These are phyloP conservation scores for Xerophyta viscosa DNA, from an alignment of 106 monocot species.

Conservation along the genomic window DNA sequence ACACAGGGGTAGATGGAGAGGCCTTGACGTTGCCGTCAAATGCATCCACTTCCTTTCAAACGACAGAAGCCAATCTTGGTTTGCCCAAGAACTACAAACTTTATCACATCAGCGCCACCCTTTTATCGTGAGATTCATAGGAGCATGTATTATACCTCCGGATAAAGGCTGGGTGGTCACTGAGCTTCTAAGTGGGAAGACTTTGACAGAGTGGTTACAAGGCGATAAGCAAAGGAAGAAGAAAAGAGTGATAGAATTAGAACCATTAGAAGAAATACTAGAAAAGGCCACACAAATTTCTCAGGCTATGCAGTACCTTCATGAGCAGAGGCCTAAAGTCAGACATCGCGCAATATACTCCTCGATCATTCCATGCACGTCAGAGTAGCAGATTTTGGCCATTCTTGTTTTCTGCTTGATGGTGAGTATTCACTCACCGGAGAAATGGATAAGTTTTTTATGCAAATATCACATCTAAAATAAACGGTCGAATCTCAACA, in stretches of 20 bases:
- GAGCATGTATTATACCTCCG: slow-evolving; percentile 31
- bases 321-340: slow-evolving; percentile 34
- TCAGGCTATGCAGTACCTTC: slow-evolving; percentile 35
- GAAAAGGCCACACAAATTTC: slow-evolving; percentile 34
- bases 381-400: slow-evolving; percentile 38
- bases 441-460: slow-evolving; percentile 24
- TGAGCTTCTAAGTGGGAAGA: slow-evolving; percentile 29
- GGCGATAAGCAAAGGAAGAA: slow-evolving; percentile 20
- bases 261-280: slow-evolving; percentile 23
- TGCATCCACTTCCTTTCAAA: slow-evolving; percentile 20
- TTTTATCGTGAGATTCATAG: slow-evolving; percentile 21
- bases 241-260: slow-evolving; percentile 9
- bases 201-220: slow-evolving; percentile 30
- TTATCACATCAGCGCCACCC: slow-evolving; percentile 38
- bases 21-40: slow-evolving; percentile 36
- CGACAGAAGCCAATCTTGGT: slow-evolving; percentile 12
- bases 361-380: slow-evolving; percentile 25
- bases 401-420: slow-evolving; percentile 31
- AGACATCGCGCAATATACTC: slow-evolving; percentile 34
- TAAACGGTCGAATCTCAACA: too few relatives aligned
- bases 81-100: slow-evolving; percentile 36
- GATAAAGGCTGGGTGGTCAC: slow-evolving; percentile 32
- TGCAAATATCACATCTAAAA: too few relatives aligned
- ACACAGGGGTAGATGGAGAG: slow-evolving; percentile 31
- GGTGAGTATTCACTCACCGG: slow-evolving; percentile 36